These are phyloP conservation scores for Plasmodium billcollinsi DNA, from an alignment of 169 alveolate genomes.

Conservation along the genomic window DNA sequence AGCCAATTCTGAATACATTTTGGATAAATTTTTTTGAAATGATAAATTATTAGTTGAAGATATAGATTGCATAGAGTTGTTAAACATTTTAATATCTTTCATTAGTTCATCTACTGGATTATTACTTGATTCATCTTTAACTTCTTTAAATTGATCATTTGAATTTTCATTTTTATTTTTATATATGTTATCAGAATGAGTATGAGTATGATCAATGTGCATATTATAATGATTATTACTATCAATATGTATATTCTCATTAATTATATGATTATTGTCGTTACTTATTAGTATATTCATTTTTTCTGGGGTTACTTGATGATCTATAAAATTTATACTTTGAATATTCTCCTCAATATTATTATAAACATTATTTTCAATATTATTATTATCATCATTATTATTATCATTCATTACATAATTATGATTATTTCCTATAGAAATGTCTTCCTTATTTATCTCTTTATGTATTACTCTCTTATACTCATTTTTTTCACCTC, in stretches of 20 bases:
- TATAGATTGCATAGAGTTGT: conserved; percentile 53
- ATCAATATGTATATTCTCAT: too few species aligned
- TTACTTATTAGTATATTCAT: too few species aligned
- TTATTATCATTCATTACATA: not conserved
- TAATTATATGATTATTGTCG: too few species aligned
- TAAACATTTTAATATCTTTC: conserved; percentile 39
- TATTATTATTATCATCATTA: not conserved
- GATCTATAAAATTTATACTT: not conserved
- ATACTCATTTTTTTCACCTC: not conserved
- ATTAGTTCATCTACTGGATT: conserved; percentile 32
- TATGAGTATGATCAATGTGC: too few species aligned
- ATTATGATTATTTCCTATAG: not conserved
- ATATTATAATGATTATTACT: too few species aligned
- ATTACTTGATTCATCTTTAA: not conserved
- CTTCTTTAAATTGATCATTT: not conserved
- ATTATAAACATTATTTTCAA: not conserved
- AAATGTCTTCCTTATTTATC: not conserved
- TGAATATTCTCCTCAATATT: not conserved
- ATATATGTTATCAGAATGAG: too few species aligned
- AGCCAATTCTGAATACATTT: conserved; percentile 47
- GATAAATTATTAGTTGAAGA: conserved; percentile 7
- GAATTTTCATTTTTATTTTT: not conserved
- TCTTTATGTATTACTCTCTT: not conserved
- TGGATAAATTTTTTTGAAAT: conserved; percentile 14
- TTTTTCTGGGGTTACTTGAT: too few species aligned